Percentiles rank a stretch among this genome's conserved stretches.
Conservation (phyloP, 352 stramenopile species). For the Saprolegnia parasitica region DNA sequence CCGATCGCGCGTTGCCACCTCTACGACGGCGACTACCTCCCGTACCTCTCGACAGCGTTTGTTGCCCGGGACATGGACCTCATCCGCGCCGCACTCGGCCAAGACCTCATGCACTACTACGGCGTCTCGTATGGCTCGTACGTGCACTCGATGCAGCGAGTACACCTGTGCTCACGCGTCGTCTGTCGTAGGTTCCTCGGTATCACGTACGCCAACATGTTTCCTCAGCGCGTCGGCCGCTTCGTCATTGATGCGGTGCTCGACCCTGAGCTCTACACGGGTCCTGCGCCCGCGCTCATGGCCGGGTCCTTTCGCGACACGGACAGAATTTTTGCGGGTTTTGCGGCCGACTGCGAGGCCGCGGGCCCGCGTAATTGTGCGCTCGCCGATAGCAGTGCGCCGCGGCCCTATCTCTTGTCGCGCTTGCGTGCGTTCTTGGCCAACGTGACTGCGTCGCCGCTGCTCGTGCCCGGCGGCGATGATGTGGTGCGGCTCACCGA, state of each 20-base stretch:
- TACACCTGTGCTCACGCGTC: background rate
- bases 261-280: conserved; percentile 2
- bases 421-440: conserved; percentile 10
- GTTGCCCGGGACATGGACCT: conserved; percentile 27
- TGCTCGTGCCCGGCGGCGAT: conserved; percentile 3
- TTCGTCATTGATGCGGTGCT: conserved; percentile 21
- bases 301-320: background rate
- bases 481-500: background rate
- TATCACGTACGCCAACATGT: conserved; percentile 26
- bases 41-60: conserved; percentile 17
- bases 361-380: conserved; percentile 1
- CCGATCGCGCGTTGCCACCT: conserved; percentile 5
- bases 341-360: conserved; percentile 3
- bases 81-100: conserved; percentile 14
- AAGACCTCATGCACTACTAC: conserved; percentile 21
- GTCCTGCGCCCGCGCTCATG: conserved; percentile 4
- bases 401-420: background rate
- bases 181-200: conserved; percentile 9
- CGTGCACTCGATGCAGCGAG: background rate
- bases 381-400: background rate
- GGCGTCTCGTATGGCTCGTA: conserved; percentile 26
- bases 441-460: background rate
- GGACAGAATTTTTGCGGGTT: conserved; percentile 17
- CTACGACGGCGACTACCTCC: conserved; percentile 22
- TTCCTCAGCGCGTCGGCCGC: conserved; percentile 19